Conservation (phyloP, 495 filamentous ascomycete species). For the Cercophora scortea region DNA sequence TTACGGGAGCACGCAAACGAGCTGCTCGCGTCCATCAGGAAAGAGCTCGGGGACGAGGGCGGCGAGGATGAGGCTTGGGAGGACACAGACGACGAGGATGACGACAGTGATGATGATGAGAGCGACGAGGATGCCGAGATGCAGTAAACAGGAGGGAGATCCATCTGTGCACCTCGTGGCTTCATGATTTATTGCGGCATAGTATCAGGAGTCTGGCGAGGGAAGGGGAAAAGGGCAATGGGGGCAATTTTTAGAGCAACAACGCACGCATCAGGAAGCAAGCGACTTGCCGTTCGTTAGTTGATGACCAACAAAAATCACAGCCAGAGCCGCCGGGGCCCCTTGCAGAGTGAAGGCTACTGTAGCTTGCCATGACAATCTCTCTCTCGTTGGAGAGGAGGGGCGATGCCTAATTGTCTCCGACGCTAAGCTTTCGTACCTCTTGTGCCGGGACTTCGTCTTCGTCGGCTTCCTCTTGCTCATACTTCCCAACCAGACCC, state of each 20-base stretch:
- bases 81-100: constrained; percentile 22
- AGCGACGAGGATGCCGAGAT: constrained; percentile 24
- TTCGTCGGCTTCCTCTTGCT: constrained; percentile 59
- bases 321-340: too few species aligned
- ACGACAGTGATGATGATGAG: constrained; percentile 11
- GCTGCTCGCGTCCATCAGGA: constrained; percentile 46
- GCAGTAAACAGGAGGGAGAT: constrained; percentile 3
- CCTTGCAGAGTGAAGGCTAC: too few species aligned
- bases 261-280: not conserved
- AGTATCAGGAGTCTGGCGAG: constrained; percentile 9
- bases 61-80: constrained; percentile 45
- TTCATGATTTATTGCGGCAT: constrained; percentile 7
- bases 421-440: constrained; percentile 62
- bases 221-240: constrained; percentile 10
- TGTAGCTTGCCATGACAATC: too few species aligned
- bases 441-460: constrained; percentile 44
- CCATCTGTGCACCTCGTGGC: constrained; percentile 1
- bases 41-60: constrained; percentile 48
- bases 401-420: constrained; percentile 16
- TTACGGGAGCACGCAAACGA: constrained; percentile 59
- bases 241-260: not conserved
- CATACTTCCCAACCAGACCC: constrained; percentile 65
- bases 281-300: not conserved
- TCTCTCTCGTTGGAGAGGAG: too few species aligned
- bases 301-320: too few species aligned